Evolutionary conservation across 2,329 filamentous ascomycete genomes (phyloP).

Genomic region (Colletotrichum neosansevieriae): DNA sequence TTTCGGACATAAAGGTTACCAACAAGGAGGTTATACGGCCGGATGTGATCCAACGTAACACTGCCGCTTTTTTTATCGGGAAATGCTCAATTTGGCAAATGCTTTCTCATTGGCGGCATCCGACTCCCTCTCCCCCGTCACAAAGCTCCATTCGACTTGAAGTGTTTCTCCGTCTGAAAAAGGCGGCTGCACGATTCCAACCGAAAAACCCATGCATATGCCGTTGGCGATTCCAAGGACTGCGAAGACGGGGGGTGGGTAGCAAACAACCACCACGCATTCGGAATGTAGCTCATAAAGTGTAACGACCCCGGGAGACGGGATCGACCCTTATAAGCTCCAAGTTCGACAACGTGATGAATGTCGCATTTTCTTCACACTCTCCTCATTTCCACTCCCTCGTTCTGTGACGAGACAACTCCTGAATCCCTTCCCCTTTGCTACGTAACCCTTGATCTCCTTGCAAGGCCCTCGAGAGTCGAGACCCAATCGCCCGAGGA

Average conservation of each 20-base stretch:
- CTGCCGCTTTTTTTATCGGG: not conserved
- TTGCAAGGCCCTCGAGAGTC: slow-evolving; percentile 5
- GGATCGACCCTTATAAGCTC: not conserved
- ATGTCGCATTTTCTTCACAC: not conserved
- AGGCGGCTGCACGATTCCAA: not conserved
- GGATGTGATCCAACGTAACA: not conserved
- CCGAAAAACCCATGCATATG: not conserved
- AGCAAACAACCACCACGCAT: slow-evolving; percentile 3
- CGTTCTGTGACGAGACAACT: not conserved
- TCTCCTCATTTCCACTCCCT: not conserved
- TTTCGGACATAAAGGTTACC: no score
- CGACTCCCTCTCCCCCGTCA: not conserved
- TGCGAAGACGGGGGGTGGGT: not conserved
- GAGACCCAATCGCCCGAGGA: not conserved
- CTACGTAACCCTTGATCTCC: not conserved
- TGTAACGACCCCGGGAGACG: not conserved
- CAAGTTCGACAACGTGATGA: slow-evolving; percentile 1
- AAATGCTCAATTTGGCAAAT: not conserved
- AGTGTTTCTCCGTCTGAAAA: not conserved
- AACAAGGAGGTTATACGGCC: not conserved
- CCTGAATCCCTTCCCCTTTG: not conserved
- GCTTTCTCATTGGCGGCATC: not conserved
- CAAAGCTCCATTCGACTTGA: not conserved
- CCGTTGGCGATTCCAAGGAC: not conserved
- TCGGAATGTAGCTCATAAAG: not conserved